phyloP scores from a whole-genome alignment of 2,329 filamentous ascomycete species.

The Ceratocystis albifundus region DNA sequence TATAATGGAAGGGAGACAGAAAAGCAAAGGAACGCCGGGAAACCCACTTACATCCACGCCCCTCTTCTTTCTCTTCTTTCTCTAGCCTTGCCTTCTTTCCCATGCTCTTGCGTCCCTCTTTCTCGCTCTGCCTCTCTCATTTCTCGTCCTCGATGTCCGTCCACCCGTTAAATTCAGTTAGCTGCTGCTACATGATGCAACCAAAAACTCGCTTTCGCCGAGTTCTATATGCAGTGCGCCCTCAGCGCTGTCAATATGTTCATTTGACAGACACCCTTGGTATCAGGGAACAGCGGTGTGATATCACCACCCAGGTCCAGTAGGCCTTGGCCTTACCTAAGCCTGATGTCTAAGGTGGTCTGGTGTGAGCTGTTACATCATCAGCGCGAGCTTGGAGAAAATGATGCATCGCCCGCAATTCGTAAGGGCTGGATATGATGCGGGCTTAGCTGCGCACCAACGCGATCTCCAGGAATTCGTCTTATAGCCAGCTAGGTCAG shows the following conservation, averaged over 20 bases:
- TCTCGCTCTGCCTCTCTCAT: not conserved
- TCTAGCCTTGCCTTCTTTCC: not conserved
- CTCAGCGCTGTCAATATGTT: not conserved
- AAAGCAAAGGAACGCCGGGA: constrained; percentile 4
- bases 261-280: not conserved
- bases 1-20: constrained; percentile 8
- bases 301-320: constrained; percentile 1
- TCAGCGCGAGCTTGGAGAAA: not conserved
- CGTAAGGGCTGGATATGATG: too few species aligned
- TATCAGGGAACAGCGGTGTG: not conserved
- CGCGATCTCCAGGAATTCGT: too few species aligned
- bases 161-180: not conserved
- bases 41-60: constrained; percentile 9
- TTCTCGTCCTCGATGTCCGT: not conserved
- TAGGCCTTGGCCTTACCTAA: not conserved
- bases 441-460: too few species aligned
- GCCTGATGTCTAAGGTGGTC: not conserved
- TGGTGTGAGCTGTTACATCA: not conserved
- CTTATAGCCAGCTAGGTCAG: too few species aligned
- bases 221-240: constrained; percentile 4
- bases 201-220: not conserved
- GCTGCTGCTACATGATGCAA: not conserved
- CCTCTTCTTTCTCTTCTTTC: not conserved
- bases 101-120: not conserved
- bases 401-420: too few species aligned